Evolutionary conservation across 164 flowering plant genomes (phyloP), one percentile per base, ranked within the genome.

Genomic region (Cinnamomum micranthum): DNA sequence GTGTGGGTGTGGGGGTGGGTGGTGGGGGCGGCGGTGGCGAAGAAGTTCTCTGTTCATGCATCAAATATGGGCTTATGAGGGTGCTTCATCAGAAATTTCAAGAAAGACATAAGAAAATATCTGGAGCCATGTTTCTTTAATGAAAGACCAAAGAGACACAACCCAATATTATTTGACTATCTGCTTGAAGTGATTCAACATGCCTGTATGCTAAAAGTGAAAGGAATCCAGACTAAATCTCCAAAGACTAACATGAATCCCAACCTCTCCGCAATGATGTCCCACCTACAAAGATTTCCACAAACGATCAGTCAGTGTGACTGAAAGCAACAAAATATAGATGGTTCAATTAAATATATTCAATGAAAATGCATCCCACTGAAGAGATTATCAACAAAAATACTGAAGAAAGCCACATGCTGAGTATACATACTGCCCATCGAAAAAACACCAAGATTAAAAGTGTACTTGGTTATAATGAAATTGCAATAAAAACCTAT

Each of bases 171-270:
- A 55, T 55, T 55, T 20, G n/a, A 64, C 33, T 11, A 22, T 64
- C 67, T 25, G 28, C 5, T 25, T 25, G 15, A 24, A 64, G 24
- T 64, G 67, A 64, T 64, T 22, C 41, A 65, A 77, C 84, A 70
- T 90, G 78, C 99, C 98, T 95, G 99, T 79, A 95, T 92, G 82
- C 98, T 93, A 76, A 95, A 95, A 35, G 98, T 92, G 85, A 93
- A 95, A 63, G 99, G 98, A 77, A 95, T 92, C 99, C 98, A 95
- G 62, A 92, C 95, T 65, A 95, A 83, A 87, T 95, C 98, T 74
- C 98, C 99, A 90, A 93, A 93, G 22, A 95, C 97, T 84, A 95
- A 81, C 98, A 95, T 95, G 86, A 92, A 95, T 75, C 98, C 99
- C 86, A 95, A 83, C 81, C 95, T 88, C 85, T 95, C 98, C 14